Evolutionary conservation across 2,329 filamentous ascomycete genomes (phyloP), one percentile per base, ranked within the genome.

Genomic region (Rhynchosporium agropyri): DNA sequence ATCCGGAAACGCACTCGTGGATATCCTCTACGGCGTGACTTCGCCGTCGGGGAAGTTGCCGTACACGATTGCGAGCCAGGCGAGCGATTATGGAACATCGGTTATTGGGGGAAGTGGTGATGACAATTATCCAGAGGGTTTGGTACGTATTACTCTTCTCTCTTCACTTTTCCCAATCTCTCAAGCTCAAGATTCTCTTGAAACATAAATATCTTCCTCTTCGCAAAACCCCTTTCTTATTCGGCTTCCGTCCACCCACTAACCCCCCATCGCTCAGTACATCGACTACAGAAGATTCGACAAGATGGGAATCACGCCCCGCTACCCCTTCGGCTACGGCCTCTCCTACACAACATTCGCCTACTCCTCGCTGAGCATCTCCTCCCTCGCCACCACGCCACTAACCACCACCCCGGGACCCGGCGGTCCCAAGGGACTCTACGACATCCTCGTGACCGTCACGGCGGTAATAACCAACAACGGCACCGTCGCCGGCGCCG

Each of bases 11-110:
- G 78, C 83, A 1, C 81, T 89, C 55, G 81, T 80, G 2, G 84
- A 88, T 68, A 77, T 89, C 10, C 79, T 89, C 15, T 88, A 84
- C 69, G 85, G 86, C 50, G 78, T 78, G 48, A 79, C 82, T 60
- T 85, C 86, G 71, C 86, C 86, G 1, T 66, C 54, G 13, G 71
- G 71, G 4, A 72, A 71, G 58, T 62, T 72, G 0, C 65, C 68
- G 88, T 78, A 90, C 77, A 90, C 88, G 26, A 84, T 89, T 68
- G 87, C 86, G 15, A 77, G 79, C 67, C 77, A 75, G 9, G 50
- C 62, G 8, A 40, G 42, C 12, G 80, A 85, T 67, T 88, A 86
- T 64, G 80, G 79, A 1, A 65, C 67, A 1, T 38, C 58, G 2
- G 62, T 69, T 48, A 45, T 50, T 2, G 20, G 20, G 20, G 20